Base-by-base conservation (phyloP, 805 yeast species). In the Cyberlindnera euphorbiiphila region DNA sequence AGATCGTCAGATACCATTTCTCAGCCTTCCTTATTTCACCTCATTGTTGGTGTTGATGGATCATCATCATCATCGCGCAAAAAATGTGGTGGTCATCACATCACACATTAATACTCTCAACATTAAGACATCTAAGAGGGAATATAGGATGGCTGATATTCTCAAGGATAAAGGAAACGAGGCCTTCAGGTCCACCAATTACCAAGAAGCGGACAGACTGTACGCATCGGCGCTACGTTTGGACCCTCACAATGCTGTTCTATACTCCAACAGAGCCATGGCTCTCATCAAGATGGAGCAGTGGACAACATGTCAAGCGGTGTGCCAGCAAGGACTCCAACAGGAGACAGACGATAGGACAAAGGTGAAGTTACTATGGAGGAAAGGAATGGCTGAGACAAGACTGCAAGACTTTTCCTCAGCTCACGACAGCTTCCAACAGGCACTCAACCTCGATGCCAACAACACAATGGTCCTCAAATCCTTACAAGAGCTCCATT, bases 241-340 rank as follows among this genome's bases (percentile, higher is more conserved):
- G 13, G 74, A 74, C 34, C 69, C 78, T 0, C 25, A 46, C 0
- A 74, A 76, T 42, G 70, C 88, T 0, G 68, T 80, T 0, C 61
- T 78, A 1, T 78, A 69, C 52, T 72, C 89, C n/a, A 84, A 84
- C 52, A 60, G 82, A 29, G 83, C 93, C 0, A 76, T 78, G 64
- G 68, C 85, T n/a, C 68, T 72, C 44, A 53, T 81, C 27, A 76
- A 78, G 39, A 53, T 77, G 4, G 50, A 61, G 6, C 68, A 71
- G 22, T 78, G 71, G 68, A 49, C 56, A 3, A 59, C 70, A 13
- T 85, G 81, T 3, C 50, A 72, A 4, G 53, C 57, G 14, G 78
- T 73, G 40, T 72, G 84, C 42, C 56, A 69, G 9, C 49, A 51
- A 12, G 89, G 85, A 0, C 56, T 81, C 12, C 32, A 40, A 1